Evolutionary conservation across 139 green algal species (phyloP).

Genomic region (Parachlorella kessleri): DNA sequence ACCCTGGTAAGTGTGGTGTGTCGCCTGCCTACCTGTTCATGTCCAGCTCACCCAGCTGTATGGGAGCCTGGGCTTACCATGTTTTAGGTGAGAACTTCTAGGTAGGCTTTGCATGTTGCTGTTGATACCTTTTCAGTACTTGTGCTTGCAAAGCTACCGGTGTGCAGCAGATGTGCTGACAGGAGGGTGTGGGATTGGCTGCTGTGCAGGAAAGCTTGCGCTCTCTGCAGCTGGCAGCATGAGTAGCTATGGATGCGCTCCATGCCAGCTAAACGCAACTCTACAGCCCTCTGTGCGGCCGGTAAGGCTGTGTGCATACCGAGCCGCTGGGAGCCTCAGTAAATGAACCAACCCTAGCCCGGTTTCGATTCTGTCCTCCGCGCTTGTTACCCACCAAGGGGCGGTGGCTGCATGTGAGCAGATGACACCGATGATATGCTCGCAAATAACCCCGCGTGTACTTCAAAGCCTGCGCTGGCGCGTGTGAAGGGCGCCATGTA

Average conservation of each 20-base stretch:
- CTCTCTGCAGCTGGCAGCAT: not conserved
- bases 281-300: no score
- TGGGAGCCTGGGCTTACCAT: no score
- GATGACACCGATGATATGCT: no score
- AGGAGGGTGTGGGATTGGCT: no score
- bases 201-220: not conserved
- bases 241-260: not conserved
- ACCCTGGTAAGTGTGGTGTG: constrained; percentile 3
- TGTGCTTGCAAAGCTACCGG: not conserved
- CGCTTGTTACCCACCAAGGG: not conserved
- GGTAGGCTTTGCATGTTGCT: not conserved
- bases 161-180: no score
- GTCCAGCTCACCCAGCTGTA: no score
- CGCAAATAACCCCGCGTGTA: no score
- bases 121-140: not conserved
- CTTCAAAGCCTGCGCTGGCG: no score
- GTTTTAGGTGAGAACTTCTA: not conserved
- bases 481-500: no score
- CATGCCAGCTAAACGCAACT: not conserved
- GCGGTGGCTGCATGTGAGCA: not conserved
- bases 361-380: not conserved
- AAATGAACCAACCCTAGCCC: not conserved
- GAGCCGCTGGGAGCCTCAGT: not conserved
- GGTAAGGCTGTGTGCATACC: no score
- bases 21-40: not conserved